A percentile compares a stretch with the other conserved stretches of the same genome.
Conservation (phyloP, 1,284 basidiomycete species). For the Flammula alnicola region DNA sequence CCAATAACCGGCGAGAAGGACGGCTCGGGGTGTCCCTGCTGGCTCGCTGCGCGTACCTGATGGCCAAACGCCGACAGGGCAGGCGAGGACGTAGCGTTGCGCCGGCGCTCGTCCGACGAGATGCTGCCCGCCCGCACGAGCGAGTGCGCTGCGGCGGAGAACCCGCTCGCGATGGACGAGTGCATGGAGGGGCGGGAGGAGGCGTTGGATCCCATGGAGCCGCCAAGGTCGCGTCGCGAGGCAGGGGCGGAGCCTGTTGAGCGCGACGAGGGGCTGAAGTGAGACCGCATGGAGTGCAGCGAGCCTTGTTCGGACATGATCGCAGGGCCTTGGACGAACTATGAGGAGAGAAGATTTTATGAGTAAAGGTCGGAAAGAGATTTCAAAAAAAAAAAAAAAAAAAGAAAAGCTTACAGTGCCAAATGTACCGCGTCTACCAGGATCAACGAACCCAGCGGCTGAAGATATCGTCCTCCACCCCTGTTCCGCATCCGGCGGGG, state of each 20-base stretch:
- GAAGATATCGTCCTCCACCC: conserved; percentile 59
- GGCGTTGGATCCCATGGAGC: conserved; percentile 43
- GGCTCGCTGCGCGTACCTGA: conserved; percentile 18
- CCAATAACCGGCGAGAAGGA: conserved; percentile 18
- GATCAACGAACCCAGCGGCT: conserved; percentile 33
- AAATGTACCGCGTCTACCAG: conserved; percentile 58
- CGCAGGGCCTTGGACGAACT: conserved; percentile 46
- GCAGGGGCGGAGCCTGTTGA: conserved; percentile 57
- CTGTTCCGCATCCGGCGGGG: conserved; percentile 59
- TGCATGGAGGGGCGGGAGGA: conserved; percentile 55
- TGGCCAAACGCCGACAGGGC: conserved; percentile 47
- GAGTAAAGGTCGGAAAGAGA: not conserved
- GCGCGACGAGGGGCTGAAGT: conserved; percentile 49
- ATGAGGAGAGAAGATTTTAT: conserved; percentile 20
- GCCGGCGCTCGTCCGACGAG: conserved; percentile 51
- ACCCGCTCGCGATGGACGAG: conserved; percentile 35
- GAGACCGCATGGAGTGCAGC: conserved; percentile 62
- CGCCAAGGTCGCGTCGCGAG: conserved; percentile 41
- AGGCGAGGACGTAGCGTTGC: conserved; percentile 33
- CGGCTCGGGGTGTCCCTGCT: no score
- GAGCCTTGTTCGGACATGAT: conserved; percentile 62
- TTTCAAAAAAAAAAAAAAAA: conserved; percentile 2
- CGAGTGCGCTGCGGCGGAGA: conserved; percentile 42
- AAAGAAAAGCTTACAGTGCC: conserved; percentile 50
- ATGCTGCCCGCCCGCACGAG: conserved; percentile 53